Base-by-base conservation (phyloP, 192 early-diverging fungal species). In the Coemansia furcata region DNA sequence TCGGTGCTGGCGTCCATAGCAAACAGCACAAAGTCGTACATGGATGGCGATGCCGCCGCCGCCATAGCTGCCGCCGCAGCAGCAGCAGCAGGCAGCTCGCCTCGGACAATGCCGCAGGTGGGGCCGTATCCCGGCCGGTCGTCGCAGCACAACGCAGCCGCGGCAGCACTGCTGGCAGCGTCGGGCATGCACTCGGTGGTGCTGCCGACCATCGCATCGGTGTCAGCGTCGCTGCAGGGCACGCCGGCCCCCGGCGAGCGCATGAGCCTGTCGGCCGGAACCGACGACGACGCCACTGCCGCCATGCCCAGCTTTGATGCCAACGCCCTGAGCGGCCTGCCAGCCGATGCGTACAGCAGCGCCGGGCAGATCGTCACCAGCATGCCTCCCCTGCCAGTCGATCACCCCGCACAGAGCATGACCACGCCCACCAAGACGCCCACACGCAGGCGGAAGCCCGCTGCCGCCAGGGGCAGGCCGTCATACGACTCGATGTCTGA, bases 1-100 rank as follows among this genome's bases (percentile, higher is more conserved):
- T 83, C 80, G 6, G 80, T 83, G 54, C 69, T 83, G 43, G 80
- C 80, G 7, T 83, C 80, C 3, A 74, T 83, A 14, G 80, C 80
- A 11, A 78, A 30, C 60, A 78, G 80, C 63, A 46, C 76, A 38
- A 83, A 83, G 60, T 46, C 72, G 14, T 73, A 66, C 26, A 58
- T 74, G 61, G 69, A 47, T 44, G 30, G 55, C 46, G 60, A 60
- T 6, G 57, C 52, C 43, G 72, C 72, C 0, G 69, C 65, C 3
- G 69, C 68, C 8, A 15, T 37, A 19, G 59, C 43, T 14, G 68
- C 65, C 3, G 69, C 68, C 8, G 8, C 26, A 19, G 59, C 43
- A 14, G 68, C 67, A 5, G 61, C 58, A 4, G 76, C 72, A 12
- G 69, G n/a, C 32, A 63, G 58, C 36, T 52, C 74, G 14, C 65